Evolutionary conservation across 139 green algal genomes (phyloP), one percentile per base, ranked within the genome.

Genomic region (Diplosphaera chodatii): DNA sequence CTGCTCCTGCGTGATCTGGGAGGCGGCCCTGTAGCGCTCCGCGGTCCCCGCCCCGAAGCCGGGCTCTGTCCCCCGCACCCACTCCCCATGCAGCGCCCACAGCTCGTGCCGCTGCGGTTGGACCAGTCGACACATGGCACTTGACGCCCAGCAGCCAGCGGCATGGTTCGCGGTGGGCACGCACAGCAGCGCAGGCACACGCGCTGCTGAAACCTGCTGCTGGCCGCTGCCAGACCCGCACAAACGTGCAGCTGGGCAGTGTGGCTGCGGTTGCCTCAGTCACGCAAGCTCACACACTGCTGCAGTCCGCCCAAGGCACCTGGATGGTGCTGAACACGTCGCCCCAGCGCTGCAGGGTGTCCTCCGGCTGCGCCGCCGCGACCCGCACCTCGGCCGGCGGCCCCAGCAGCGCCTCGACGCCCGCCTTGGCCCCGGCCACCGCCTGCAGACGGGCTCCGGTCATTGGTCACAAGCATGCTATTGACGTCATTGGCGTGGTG

Each of bases 21-120:
- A 70, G 3, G 92, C 92, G 72, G 89, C 86, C 32, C 87, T 55
- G 68, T 97, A 96, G n/a, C 92, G 84, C 56, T 96, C 85, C 32
- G 80, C 79, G 23, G 92, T 81, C 31, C 85, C 92, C 0, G 89
- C 88, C 0, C 91, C 92, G 81, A 97, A 90, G 6, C 73, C 10
- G 0, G 92, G 92, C 30, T 84, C 33, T 28, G 86, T 16, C 1
- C 62, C 15, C 0, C 32, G 68, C 2, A 97, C 78, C 91, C 91
- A 97, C 0, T 66, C 80, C 22, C 91, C 88, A 71, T 96, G 85
- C 23, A 72, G 70, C 34, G 81, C 34, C 92, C 92, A 97, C 4
- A 93, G 74, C 78, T 97, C 92, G 6, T 66, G 78, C 3, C 76
- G 83, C 85, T 94, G 63, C 6, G 48, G 15, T 8, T 48, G 25